Percentiles rank a stretch among this genome's conserved stretches.
Conservation (phyloP, 345 rosid species). For the Lumnitzera racemosa region DNA sequence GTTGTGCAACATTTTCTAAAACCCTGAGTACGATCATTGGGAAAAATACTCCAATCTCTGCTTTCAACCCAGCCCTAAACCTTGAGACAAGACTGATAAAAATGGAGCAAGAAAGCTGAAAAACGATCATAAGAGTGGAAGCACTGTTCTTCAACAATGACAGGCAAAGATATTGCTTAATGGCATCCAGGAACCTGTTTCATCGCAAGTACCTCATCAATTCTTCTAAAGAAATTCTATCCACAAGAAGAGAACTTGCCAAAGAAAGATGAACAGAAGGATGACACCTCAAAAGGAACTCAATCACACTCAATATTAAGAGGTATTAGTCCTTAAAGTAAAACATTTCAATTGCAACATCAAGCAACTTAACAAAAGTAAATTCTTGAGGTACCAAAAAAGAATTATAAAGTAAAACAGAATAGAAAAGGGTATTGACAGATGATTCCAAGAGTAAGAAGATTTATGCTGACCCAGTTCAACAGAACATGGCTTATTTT, state of each 20-base stretch:
- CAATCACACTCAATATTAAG: too few relatives aligned
- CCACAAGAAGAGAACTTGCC: constrained; percentile 1
- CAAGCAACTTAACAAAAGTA: too few relatives aligned
- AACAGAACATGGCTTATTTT: too few relatives aligned
- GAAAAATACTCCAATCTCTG: constrained; percentile 99
- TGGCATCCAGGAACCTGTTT: constrained; percentile 96
- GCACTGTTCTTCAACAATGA: constrained; percentile 95
- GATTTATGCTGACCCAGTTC: too few relatives aligned
- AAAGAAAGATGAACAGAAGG: too few relatives aligned
- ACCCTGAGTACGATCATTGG: constrained; percentile 98
- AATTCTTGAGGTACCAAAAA: too few relatives aligned
- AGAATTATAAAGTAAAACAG: too few relatives aligned
- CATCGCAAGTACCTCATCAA: constrained; percentile 11
- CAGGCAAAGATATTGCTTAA: constrained; percentile 92
- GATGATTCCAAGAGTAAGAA: too few relatives aligned
- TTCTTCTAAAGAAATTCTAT: not conserved
- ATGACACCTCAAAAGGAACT: too few relatives aligned
- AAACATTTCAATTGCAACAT: too few relatives aligned
- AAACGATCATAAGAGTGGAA: constrained; percentile 89
- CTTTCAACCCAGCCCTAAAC: constrained; percentile 97
- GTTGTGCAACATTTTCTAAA: constrained; percentile 93
- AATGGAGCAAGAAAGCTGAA: constrained; percentile 99
- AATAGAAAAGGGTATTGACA: too few relatives aligned
- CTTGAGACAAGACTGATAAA: constrained; percentile 94
- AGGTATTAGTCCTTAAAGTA: too few relatives aligned